phyloP scores from a whole-genome alignment of 768 basidiomycete species.

The Hemileccinum rubropunctum region DNA sequence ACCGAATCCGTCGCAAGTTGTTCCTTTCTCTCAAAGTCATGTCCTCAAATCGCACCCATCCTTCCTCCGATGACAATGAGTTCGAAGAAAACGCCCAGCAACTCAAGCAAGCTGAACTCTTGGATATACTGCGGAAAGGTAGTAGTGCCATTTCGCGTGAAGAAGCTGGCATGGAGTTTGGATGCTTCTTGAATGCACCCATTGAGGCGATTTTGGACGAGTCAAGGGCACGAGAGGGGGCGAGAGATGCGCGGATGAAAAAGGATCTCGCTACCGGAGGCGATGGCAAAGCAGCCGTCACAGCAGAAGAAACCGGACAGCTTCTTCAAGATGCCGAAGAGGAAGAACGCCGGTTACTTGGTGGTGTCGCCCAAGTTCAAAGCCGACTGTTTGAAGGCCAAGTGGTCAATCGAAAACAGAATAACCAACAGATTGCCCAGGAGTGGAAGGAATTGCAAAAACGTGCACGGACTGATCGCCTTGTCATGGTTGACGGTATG shows the following conservation, averaged over 20 bases:
- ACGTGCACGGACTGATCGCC: constrained; percentile 39
- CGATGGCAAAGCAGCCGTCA: constrained; percentile 5
- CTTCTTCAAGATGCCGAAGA: constrained; percentile 46
- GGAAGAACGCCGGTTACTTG: constrained; percentile 49
- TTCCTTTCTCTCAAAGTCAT: constrained; percentile 65
- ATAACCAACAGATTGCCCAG: constrained; percentile 41
- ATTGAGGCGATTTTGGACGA: constrained; percentile 44
- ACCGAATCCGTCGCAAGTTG: constrained; percentile 67
- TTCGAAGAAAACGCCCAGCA: constrained; percentile 27
- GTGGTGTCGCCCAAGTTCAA: constrained; percentile 57
- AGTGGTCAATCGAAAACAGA: constrained; percentile 32
- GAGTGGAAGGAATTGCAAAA: constrained; percentile 49
- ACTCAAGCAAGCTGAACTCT: constrained; percentile 44
- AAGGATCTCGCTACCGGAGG: constrained; percentile 31
- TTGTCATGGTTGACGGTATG: constrained; percentile 38
- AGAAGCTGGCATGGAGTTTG: constrained; percentile 40
- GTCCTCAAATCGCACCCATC: constrained; percentile 35
- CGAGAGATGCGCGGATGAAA: constrained; percentile 46
- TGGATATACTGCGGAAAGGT: constrained; percentile 56
- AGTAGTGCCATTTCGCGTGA: constrained; percentile 49
- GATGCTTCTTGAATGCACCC: constrained; percentile 42
- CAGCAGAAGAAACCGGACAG: constrained; percentile 23
- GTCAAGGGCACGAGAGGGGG: constrained; percentile 42
- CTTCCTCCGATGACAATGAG: constrained; percentile 14
- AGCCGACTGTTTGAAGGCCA: constrained; percentile 58